A percentile compares a stretch with the other conserved stretches of the same genome.
phyloP scores from a whole-genome alignment of 1,139 yeast species.

The Sugiyamaella grinbergsii region DNA sequence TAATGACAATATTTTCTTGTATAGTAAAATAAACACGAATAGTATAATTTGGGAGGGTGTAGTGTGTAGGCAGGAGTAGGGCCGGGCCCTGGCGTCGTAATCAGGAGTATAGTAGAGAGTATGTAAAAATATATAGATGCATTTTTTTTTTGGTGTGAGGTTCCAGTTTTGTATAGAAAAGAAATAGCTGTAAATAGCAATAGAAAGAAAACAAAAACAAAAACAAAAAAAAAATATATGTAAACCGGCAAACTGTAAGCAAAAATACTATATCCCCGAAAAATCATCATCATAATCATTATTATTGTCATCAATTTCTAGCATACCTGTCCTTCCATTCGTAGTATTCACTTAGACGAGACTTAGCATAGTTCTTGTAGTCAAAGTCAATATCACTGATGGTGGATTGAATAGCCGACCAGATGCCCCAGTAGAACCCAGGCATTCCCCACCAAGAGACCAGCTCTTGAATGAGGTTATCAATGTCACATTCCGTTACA shows the following conservation, averaged over 20 bases:
- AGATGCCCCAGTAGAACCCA: slow-evolving; percentile 83
- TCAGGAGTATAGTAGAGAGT: too few relatives aligned
- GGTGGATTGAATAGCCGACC: slow-evolving; percentile 77
- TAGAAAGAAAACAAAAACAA: not conserved
- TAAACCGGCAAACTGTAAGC: too few relatives aligned
- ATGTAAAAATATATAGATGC: too few relatives aligned
- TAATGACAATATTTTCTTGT: slow-evolving; percentile 17
- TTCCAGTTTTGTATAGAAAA: too few relatives aligned
- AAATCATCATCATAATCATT: slow-evolving; percentile 1
- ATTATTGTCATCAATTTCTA: slow-evolving; percentile 6
- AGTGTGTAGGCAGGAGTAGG: too few relatives aligned
- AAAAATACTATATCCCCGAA: slow-evolving; percentile 2
- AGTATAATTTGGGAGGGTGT: not conserved
- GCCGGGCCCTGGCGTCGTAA: not conserved
- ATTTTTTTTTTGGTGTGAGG: too few relatives aligned
- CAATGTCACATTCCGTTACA: slow-evolving; percentile 36
- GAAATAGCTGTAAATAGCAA: not conserved
- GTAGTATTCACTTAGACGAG: slow-evolving; percentile 68
- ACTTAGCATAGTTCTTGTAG: slow-evolving; percentile 61
- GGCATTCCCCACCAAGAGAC: slow-evolving; percentile 72
- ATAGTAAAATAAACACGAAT: slow-evolving; percentile 8
- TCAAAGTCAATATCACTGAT: slow-evolving; percentile 75
- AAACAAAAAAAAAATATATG: not conserved
- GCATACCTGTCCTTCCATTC: slow-evolving; percentile 52
- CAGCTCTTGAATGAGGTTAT: slow-evolving; percentile 56